These are phyloP conservation scores for Scleroderma bovista DNA, from an alignment of 768 basidiomycete species.

Conservation along the genomic window DNA sequence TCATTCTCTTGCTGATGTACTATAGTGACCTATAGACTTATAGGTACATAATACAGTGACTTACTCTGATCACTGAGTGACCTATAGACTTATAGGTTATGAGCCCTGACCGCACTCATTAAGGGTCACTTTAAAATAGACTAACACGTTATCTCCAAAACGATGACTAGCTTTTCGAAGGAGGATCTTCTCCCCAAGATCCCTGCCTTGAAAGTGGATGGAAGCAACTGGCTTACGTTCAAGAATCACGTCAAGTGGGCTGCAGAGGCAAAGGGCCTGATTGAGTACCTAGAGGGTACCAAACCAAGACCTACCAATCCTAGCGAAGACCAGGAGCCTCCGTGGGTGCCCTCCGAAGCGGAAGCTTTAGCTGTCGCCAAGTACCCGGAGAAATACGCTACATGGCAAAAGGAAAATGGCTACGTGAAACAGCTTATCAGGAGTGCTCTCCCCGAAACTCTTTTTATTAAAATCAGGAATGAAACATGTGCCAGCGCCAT, in stretches of 20 bases:
- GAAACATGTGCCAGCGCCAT: neutral
- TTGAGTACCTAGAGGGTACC: slow-evolving; percentile 1
- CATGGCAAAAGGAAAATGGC: slow-evolving; percentile 24
- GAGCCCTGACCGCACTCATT: neutral
- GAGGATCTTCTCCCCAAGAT: neutral
- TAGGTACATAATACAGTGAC: too few species aligned
- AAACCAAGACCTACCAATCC: neutral
- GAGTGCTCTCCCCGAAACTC: neutral
- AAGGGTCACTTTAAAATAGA: neutral
- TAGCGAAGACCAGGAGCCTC: neutral
- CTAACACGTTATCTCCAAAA: too few species aligned
- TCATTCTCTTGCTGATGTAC: too few species aligned
- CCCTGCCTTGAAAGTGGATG: neutral
- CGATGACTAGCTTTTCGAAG: neutral
- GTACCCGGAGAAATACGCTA: slow-evolving; percentile 5
- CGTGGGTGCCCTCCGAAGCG: neutral
- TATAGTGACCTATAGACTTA: too few species aligned
- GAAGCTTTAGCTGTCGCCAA: neutral
- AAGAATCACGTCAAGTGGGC: neutral
- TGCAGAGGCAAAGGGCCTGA: neutral
- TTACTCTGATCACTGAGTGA: neutral
- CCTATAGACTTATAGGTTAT: neutral
- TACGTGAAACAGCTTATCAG: slow-evolving; percentile 14
- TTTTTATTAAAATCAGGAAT: neutral
- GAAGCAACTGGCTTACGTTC: neutral